Evolutionary conservation across 148 eudicot species (phyloP).

Genomic region (Rheum nobile): DNA sequence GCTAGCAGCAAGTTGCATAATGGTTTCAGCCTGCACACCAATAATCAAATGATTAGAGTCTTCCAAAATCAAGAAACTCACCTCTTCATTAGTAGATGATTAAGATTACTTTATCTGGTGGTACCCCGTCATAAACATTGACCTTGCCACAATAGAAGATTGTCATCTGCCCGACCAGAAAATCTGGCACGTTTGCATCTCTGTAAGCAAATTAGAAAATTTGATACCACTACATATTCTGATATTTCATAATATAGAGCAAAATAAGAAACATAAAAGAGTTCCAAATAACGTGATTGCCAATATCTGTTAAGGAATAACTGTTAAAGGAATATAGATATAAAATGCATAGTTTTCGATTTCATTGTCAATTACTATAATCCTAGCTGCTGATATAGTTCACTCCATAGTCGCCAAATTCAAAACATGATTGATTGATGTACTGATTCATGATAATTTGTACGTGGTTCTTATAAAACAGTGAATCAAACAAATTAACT

Average conservation of each 20-base stretch:
- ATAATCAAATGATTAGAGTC: constrained; percentile 9
- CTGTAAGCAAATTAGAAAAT: constrained; percentile 30
- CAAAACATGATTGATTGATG: background rate
- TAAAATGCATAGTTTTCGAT: background rate
- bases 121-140: constrained; percentile 81
- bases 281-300: background rate
- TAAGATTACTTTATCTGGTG: constrained; percentile 60
- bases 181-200: constrained; percentile 28
- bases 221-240: background rate
- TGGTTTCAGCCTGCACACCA: constrained; percentile 42
- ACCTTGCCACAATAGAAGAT: constrained; percentile 81
- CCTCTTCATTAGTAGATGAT: constrained; percentile 2
- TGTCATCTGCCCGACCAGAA: constrained; percentile 58
- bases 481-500: background rate
- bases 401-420: background rate
- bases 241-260: background rate
- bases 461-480: background rate
- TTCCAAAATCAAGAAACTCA: background rate
- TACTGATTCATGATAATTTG: background rate
- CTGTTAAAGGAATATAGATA: background rate
- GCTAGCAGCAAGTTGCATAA: constrained; percentile 79
- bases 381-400: background rate
- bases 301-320: background rate
- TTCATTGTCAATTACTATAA: background rate
- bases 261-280: background rate